Evolutionary conservation across 2,329 filamentous ascomycete genomes (phyloP).

Genomic region (Myriosclerotinia duriaeana): DNA sequence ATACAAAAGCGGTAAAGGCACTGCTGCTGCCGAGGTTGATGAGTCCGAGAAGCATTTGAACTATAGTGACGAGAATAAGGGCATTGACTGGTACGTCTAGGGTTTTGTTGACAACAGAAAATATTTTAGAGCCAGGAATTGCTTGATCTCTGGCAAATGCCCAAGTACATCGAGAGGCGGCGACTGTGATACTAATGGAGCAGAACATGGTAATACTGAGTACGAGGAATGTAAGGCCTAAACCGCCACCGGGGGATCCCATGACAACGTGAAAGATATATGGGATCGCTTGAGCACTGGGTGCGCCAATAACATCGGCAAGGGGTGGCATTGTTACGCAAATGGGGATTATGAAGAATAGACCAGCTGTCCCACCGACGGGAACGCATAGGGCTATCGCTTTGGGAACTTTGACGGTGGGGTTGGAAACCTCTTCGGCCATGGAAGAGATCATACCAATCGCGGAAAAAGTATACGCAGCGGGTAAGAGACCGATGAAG

Average conservation of each 20-base stretch:
- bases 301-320: slow-evolving; percentile 47
- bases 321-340: slow-evolving; percentile 51
- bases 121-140: slow-evolving; percentile 59
- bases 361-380: slow-evolving; percentile 49
- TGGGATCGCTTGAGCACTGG: slow-evolving; percentile 50
- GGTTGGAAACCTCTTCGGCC: slow-evolving; percentile 58
- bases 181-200: slow-evolving; percentile 53
- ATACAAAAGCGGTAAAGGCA: slow-evolving; percentile 71
- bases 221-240: slow-evolving; percentile 51
- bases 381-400: slow-evolving; percentile 51
- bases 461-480: slow-evolving; percentile 58
- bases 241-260: slow-evolving; percentile 49
- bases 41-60: slow-evolving; percentile 66
- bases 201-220: slow-evolving; percentile 53
- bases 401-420: slow-evolving; percentile 49
- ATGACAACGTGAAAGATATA: slow-evolving; percentile 52
- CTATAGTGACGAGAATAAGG: slow-evolving; percentile 56
- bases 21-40: slow-evolving; percentile 67
- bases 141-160: slow-evolving; percentile 68
- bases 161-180: slow-evolving; percentile 62
- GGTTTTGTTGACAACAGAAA: slow-evolving; percentile 59
- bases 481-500: slow-evolving; percentile 61
- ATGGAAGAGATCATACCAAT: slow-evolving; percentile 63
- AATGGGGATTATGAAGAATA: slow-evolving; percentile 54
- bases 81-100: slow-evolving; percentile 66